These are phyloP conservation scores for Sphagnum fallax DNA, from an alignment of 228 moss, liverwort and hornwort species.

Conservation along the genomic window DNA sequence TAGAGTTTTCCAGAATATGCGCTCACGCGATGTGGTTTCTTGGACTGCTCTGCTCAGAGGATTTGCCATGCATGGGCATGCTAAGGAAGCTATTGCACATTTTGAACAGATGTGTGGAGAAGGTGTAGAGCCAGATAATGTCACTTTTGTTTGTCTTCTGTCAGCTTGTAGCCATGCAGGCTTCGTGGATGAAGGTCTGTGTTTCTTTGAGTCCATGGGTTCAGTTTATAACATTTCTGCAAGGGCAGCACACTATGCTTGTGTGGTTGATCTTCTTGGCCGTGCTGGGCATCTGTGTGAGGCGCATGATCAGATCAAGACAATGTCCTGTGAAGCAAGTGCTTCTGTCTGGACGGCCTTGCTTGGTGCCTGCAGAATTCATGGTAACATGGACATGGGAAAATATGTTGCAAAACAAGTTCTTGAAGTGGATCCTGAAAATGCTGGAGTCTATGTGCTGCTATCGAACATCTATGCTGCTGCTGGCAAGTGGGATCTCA, in stretches of 20 bases:
- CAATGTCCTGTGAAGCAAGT: neutral
- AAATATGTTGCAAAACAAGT: neutral
- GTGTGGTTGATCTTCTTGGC: conserved; percentile 1
- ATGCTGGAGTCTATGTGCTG: neutral
- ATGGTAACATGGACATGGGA: neutral
- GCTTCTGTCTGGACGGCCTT: neutral
- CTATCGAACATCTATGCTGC: conserved; percentile 1
- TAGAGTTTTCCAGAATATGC: neutral
- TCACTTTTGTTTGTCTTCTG: neutral
- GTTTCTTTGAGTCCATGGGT: neutral
- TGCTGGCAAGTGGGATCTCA: conserved; percentile 1
- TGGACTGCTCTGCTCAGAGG: neutral
- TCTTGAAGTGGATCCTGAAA: neutral
- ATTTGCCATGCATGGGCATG: neutral
- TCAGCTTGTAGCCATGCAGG: neutral
- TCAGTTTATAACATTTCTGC: neutral
- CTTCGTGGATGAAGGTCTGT: neutral
- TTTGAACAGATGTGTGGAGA: neutral
- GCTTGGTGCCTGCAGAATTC: neutral
- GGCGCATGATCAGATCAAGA: neutral
- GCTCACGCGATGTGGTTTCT: neutral
- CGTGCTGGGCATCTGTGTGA: conserved; percentile 1
- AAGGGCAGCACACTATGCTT: neutral
- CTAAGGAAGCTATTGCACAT: neutral
- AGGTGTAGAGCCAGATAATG: neutral